A percentile compares a stretch with the other conserved stretches of the same genome.
phyloP scores from a whole-genome alignment of 1,284 basidiomycete genomes.

The Microbotryum scabiosae region DNA sequence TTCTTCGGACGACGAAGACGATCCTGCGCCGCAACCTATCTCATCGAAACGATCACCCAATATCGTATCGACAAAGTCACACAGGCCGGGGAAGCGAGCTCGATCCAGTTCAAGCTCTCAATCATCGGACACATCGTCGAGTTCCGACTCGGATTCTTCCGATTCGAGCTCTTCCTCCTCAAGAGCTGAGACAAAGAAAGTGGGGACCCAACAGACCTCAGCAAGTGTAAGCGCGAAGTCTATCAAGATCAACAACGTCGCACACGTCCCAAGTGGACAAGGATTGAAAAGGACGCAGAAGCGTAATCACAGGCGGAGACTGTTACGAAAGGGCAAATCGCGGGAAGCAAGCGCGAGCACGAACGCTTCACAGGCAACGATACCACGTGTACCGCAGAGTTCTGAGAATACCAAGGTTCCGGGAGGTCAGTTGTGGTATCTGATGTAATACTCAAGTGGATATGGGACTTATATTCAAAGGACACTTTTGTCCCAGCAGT shows the following conservation, averaged over 20 bases:
- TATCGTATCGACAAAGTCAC: background rate
- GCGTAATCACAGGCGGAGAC: slow-evolving; percentile 12
- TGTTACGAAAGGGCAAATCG: background rate
- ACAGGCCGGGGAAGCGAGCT: background rate
- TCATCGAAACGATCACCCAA: background rate
- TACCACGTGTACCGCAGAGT: background rate
- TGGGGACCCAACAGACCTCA: background rate
- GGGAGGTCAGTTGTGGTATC: background rate
- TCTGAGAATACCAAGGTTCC: background rate
- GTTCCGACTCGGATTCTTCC: background rate
- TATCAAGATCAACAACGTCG: too few species aligned
- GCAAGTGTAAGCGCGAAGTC: background rate
- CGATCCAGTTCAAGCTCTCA: background rate
- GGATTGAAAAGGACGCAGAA: slow-evolving; percentile 6
- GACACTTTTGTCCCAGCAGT: background rate
- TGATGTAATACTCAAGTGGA: too few species aligned
- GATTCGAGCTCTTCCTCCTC: background rate
- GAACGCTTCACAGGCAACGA: background rate
- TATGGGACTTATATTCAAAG: background rate
- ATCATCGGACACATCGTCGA: background rate
- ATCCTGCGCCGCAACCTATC: background rate
- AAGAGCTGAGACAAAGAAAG: background rate
- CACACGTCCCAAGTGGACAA: background rate
- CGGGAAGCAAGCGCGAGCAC: background rate
- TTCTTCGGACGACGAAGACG: background rate